Conservation (phyloP, 164 flowering plant species). For the Brasenia schreberi region DNA sequence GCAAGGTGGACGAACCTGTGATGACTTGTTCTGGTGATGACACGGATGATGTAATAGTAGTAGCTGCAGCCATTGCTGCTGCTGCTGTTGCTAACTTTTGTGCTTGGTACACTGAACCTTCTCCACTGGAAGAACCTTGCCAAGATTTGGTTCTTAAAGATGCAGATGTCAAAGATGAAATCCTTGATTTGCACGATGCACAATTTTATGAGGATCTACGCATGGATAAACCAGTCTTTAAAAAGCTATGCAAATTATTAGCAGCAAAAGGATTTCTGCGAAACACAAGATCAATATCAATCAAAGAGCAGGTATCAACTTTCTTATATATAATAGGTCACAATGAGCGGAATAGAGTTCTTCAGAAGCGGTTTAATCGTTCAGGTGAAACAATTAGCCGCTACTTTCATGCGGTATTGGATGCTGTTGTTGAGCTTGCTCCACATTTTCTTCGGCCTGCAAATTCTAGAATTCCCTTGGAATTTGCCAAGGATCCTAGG, state of each 20-base stretch:
- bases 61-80: not conserved
- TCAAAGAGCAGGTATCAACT: slow-evolving; percentile 4
- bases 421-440: slow-evolving; percentile 1
- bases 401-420: slow-evolving; percentile 2
- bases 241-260: not conserved
- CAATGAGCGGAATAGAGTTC: not conserved
- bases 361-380: slow-evolving; percentile 1
- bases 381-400: slow-evolving; percentile 6
- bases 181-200: not conserved
- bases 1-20: too few species aligned
- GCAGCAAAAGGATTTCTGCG: not conserved
- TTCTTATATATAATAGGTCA: slow-evolving; percentile 3
- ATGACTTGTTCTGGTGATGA: not conserved
- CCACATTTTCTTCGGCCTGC: not conserved
- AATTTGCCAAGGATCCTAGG: not conserved
- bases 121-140: not conserved
- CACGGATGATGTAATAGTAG: not conserved
- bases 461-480: not conserved
- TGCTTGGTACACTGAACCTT: not conserved
- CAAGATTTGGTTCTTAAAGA: not conserved
- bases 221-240: slow-evolving; percentile 2
- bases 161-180: not conserved
- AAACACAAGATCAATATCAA: not conserved
- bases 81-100: not conserved
- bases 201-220: slow-evolving; percentile 1